Evolutionary conservation across 2,329 filamentous ascomycete species (phyloP).

Genomic region (Ilyonectria mors-panacis): DNA sequence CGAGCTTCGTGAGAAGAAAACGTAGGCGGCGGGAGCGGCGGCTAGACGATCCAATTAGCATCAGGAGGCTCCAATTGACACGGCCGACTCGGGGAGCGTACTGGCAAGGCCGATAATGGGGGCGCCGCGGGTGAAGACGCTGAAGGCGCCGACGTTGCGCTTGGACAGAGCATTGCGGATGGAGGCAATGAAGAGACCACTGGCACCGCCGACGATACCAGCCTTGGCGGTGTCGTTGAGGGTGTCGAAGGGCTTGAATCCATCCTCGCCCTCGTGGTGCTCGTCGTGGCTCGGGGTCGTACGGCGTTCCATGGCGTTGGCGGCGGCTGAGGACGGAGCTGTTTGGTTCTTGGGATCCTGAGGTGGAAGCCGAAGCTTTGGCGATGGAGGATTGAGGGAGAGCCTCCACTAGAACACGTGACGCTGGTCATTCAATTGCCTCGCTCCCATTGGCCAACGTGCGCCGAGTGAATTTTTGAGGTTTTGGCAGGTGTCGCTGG

Average conservation of each 20-base stretch:
- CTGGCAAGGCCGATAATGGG: conserved; percentile 73
- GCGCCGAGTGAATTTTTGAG: conserved; percentile 30
- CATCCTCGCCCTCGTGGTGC: conserved; percentile 42
- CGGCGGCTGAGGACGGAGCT: conserved; percentile 42
- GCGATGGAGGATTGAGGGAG: conserved; percentile 37
- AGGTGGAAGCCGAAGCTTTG: conserved; percentile 47
- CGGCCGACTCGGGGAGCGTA: conserved; percentile 41
- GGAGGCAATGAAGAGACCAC: conserved; percentile 81
- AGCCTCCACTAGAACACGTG: conserved; percentile 53
- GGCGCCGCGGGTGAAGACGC: conserved; percentile 85
- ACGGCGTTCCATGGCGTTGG: conserved; percentile 54
- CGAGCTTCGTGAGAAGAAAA: conserved; percentile 81
- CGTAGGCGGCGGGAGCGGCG: conserved; percentile 77
- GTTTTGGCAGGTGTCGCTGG: conserved; percentile 7
- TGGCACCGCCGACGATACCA: conserved; percentile 74
- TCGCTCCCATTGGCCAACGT: conserved; percentile 49
- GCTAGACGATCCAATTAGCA: conserved; percentile 62
- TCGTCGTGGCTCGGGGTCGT: conserved; percentile 47
- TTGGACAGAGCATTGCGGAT: conserved; percentile 90
- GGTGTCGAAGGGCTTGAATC: conserved; percentile 83
- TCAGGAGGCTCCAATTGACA: conserved; percentile 37
- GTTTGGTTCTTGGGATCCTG: conserved; percentile 45
- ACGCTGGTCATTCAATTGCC: conserved; percentile 54
- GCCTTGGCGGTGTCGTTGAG: conserved; percentile 77
- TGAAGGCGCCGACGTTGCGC: conserved; percentile 84